A percentile compares a stretch with the other conserved stretches of the same genome.
These are phyloP conservation scores for Castanospermum australe DNA, from an alignment of 306 rosid species.

Conservation along the genomic window DNA sequence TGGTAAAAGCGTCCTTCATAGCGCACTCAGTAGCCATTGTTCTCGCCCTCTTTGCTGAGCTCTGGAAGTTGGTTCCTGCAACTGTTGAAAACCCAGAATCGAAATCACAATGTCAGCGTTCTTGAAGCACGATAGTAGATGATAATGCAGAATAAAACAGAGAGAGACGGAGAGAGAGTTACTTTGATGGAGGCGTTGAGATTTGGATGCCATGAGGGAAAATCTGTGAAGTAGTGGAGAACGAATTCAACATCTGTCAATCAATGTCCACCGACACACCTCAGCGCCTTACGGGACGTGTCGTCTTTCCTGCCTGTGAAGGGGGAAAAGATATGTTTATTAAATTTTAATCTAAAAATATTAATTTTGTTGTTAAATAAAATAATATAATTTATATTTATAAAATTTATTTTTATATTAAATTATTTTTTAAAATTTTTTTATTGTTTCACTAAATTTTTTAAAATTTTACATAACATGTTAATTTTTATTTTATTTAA, in stretches of 20 bases:
- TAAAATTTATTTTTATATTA: too few relatives aligned
- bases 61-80: conserved; percentile 45
- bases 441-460: too few relatives aligned
- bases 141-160: background rate
- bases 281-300: too few relatives aligned
- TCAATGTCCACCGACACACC: background rate
- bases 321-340: too few relatives aligned
- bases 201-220: conserved; percentile 56
- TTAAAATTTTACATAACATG: too few relatives aligned
- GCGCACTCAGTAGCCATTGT: conserved; percentile 57
- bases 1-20: conserved; percentile 65
- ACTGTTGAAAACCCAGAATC: conserved; percentile 31
- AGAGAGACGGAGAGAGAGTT: background rate
- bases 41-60: conserved; percentile 56
- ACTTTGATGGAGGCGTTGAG: conserved; percentile 57
- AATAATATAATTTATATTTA: too few relatives aligned
- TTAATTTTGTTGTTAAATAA: too few relatives aligned
- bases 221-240: conserved; percentile 28
- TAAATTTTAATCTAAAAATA: too few relatives aligned
- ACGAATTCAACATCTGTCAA: conserved; percentile 39
- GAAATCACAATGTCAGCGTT: background rate
- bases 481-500: too few relatives aligned
- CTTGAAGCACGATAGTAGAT: background rate
- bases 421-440: too few relatives aligned
- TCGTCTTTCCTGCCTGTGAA: background rate